Percentiles rank a stretch among this genome's conserved stretches.
Conservation (phyloP, 116 monocot species). For the Papilionanthe hybrid region DNA sequence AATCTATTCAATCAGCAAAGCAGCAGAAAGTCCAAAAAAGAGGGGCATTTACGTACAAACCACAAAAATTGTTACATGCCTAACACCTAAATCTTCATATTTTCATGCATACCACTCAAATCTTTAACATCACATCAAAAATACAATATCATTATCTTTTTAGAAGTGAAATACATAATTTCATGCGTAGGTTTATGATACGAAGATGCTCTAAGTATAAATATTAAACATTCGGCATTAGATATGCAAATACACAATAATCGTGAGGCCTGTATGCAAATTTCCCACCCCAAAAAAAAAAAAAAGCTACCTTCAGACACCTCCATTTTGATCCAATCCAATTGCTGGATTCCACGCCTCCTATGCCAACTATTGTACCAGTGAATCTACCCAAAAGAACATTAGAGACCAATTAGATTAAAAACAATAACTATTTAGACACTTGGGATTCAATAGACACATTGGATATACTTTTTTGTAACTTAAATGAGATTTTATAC, state of each 20-base stretch:
- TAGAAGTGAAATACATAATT: no score
- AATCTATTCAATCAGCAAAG: background rate
- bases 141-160: no score
- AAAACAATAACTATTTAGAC: background rate
- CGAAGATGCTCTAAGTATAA: no score
- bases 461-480: background rate
- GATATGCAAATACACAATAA: no score
- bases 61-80: no score
- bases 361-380: constrained; percentile 47
- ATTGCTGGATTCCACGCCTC: constrained; percentile 28
- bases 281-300: background rate
- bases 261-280: no score
- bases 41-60: no score
- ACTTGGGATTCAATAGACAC: background rate
- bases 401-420: background rate
- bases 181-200: no score
- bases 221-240: no score
- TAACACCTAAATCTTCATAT: no score
- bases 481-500: constrained; percentile 12
- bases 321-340: constrained; percentile 55
- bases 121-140: no score
- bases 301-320: constrained; percentile 30
- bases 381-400: constrained; percentile 29
- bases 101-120: no score
- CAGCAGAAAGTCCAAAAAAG: background rate